These are phyloP conservation scores for Fraxinus pennsylvanica DNA, from an alignment of 257 asterid species.

Conservation along the genomic window DNA sequence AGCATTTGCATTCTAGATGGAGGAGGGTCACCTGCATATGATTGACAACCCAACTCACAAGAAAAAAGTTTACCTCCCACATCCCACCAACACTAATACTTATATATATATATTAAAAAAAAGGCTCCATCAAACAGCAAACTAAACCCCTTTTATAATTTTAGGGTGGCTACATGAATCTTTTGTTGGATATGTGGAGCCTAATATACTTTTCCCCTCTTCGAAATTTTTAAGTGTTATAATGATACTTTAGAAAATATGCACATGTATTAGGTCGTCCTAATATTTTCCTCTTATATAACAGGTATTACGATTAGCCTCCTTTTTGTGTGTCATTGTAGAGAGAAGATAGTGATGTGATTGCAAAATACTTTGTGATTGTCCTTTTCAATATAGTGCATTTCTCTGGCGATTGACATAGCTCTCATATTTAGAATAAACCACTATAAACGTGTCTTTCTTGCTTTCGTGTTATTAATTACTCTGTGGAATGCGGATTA, in stretches of 20 bases:
- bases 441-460: not conserved
- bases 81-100: not conserved
- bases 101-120: not conserved
- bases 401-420: not conserved
- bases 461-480: not conserved
- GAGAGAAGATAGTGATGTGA: not conserved
- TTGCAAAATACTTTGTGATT: no score
- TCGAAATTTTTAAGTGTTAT: not conserved
- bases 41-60: constrained; percentile 7
- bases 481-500: no score
- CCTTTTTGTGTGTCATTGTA: not conserved
- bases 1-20: not conserved
- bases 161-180: not conserved
- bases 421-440: not conserved
- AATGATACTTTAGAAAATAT: not conserved
- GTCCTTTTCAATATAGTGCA: no score
- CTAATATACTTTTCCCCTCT: not conserved
- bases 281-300: not conserved
- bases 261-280: not conserved
- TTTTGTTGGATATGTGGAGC: not conserved
- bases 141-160: not conserved
- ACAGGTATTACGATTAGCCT: not conserved
- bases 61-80: not conserved
- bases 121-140: not conserved
- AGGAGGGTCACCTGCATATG: not conserved